Evolutionary conservation across 139 green algal species (phyloP), one percentile per base, ranked within the genome.

Genomic region (Bryopsis sp.): DNA sequence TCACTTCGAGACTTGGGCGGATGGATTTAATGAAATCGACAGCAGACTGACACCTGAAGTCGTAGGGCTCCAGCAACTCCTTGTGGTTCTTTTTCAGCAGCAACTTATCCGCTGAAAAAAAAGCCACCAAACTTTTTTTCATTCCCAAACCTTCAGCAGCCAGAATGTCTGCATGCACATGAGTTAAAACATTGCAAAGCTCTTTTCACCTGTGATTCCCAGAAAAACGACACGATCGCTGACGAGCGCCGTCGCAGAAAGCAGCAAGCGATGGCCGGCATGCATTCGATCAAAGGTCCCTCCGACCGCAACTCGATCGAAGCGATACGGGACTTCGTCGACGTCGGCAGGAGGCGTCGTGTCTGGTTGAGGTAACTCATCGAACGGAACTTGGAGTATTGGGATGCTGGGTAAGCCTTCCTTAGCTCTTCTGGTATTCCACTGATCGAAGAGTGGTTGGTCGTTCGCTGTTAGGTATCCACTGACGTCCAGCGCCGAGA

Each of bases 251-350:
- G 88, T 83, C 7, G 80, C 81, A 1, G 85, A 86, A 68, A 97
- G 80, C 72, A 97, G 84, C 47, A 96, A 75, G 36, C 90, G 77
- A 74, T 97, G 92, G 1, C 92, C 92, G 1, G 91, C 89, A 75
- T 97, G 92, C 60, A 96, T 67, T 2, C 88, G 81, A 69, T 97
- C 92, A 79, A 96, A 97, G 0, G 92, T 97, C 60, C 92, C 92
- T 2, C 92, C 92, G 39, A 96, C 81, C 0, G 87, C 90, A 48
- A 95, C 85, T 3, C 78, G 66, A 15, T 39, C 47, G 60, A 85
- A 95, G 3, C n/a, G 31, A 72, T 88, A 73, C 34, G 63, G 39
- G 33, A 19, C 1, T 19, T 11, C 5, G 58, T 28, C 29, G 32
- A n/a, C 35, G n/a, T n/a, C n/a, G 48, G 35, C 1, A 50, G 46